Base-by-base conservation (phyloP, 2,329 filamentous ascomycete species). In the Penicillium sp. region DNA sequence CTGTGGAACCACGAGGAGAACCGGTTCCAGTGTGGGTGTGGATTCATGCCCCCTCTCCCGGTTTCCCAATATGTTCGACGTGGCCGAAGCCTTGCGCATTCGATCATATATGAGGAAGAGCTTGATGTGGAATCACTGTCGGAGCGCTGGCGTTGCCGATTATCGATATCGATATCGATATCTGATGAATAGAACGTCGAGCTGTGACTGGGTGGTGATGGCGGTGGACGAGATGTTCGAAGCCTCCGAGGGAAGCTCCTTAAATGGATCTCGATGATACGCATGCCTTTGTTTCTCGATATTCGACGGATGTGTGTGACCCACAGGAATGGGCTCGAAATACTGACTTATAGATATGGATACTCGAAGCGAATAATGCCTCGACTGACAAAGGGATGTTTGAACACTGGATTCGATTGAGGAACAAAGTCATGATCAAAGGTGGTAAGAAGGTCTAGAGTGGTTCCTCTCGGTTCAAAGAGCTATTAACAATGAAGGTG, bases 341-440 rank as follows among this genome's bases (percentile, higher is more conserved):
- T 40, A 20, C 9, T 12, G 11, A 9, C 18, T 37, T 40, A 40
- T 40, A 22, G 37, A 40, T 40, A 3, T 22, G n/a, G 35, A 40
- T 40, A 40, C 18, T 22, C 9, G 18, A 37, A 37, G 33, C n/a
- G 14, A 27, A n/a, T 44, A 44, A 27, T 18, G 27, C 29, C 31
- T 33, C 37, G 37, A 40, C 18, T 12, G 37, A 40, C 37, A 40
- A 40, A 40, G 37, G 11, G 18, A 40, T 40, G 18, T 20, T 20
- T 31, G 35, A 44, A 41, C n/a, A 41, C 43, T 40, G 42, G 33
- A 55, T 26, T 41, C 12, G 54, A 31, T 18, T 49, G 31, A 35
- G 40, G 29, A 43, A 48, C 45, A 53, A 57, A 42, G 57, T 58
- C 57, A 64, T 60, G 52, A 56, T 62, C 54, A 37, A 60, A 48